These are phyloP conservation scores for Daldinia eschscholtzii DNA, from an alignment of 2,329 filamentous ascomycete genomes.

Conservation along the genomic window DNA sequence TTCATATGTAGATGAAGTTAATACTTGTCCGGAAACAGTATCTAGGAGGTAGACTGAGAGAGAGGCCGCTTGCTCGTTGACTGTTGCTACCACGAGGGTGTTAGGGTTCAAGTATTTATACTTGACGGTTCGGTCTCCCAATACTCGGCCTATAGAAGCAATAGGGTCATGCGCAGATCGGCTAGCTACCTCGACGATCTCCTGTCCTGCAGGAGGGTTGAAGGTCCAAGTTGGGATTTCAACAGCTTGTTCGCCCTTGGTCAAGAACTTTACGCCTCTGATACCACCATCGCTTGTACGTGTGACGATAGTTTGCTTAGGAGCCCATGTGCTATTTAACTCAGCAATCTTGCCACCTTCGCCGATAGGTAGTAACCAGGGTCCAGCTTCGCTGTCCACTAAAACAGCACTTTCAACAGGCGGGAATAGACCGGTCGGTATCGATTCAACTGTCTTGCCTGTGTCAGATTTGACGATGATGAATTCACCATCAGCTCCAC, in stretches of 20 bases:
- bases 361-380: slow-evolving; percentile 67
- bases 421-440: slow-evolving; percentile 56
- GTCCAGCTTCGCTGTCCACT: slow-evolving; percentile 65
- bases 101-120: slow-evolving; percentile 98
- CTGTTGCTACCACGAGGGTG: slow-evolving; percentile 79
- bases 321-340: slow-evolving; percentile 60
- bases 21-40: slow-evolving; percentile 83
- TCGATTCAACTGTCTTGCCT: slow-evolving; percentile 64
- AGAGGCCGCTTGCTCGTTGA: slow-evolving; percentile 68
- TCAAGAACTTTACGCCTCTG: slow-evolving; percentile 67
- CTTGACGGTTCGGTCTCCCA: slow-evolving; percentile 90
- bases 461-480: slow-evolving; percentile 67
- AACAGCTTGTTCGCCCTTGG: slow-evolving; percentile 57
- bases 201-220: slow-evolving; percentile 72
- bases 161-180: slow-evolving; percentile 84
- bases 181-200: slow-evolving; percentile 75
- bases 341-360: slow-evolving; percentile 62
- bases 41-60: slow-evolving; percentile 86
- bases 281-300: slow-evolving; percentile 63
- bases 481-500: slow-evolving; percentile 72
- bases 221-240: slow-evolving; percentile 79
- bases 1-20: slow-evolving; percentile 77
- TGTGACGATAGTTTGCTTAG: slow-evolving; percentile 68
- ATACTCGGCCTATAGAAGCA: slow-evolving; percentile 92
- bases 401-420: slow-evolving; percentile 62